Percentiles rank a stretch among this genome's conserved stretches.
These are phyloP conservation scores for Thielaviopsis cerberus DNA, from an alignment of 2,329 filamentous ascomycete genomes.

Conservation along the genomic window DNA sequence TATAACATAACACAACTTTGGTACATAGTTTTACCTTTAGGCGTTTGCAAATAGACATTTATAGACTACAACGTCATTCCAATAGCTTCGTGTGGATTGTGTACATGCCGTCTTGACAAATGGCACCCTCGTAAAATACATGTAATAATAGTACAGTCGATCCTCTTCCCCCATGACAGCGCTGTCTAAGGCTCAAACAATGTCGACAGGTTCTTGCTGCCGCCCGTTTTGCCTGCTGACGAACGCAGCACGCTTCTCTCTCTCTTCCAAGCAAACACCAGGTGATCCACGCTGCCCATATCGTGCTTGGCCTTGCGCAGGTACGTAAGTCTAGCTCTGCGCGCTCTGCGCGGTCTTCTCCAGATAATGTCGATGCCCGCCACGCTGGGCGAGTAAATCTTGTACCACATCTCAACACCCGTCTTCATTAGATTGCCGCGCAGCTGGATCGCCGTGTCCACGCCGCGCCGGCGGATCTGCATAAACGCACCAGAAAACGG, in stretches of 20 bases:
- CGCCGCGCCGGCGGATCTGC: slow-evolving; percentile 68
- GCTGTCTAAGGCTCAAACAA: slow-evolving; percentile 11
- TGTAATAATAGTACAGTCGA: slow-evolving; percentile 10
- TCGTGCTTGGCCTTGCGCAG: slow-evolving; percentile 80
- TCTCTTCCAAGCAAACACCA: slow-evolving; percentile 41
- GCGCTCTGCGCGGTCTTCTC: slow-evolving; percentile 63
- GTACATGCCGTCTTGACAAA: background rate
- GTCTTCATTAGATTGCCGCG: slow-evolving; percentile 72
- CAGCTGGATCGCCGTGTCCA: slow-evolving; percentile 75
- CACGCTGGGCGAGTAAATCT: slow-evolving; percentile 80
- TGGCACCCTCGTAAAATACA: slow-evolving; percentile 9
- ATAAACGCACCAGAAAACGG: slow-evolving; percentile 80
- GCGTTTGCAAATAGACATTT: too few species aligned
- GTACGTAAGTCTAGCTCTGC: slow-evolving; percentile 75
- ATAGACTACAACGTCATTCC: too few species aligned
- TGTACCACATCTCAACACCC: slow-evolving; percentile 93
- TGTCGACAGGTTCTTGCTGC: slow-evolving; percentile 12
- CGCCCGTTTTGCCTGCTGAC: slow-evolving; percentile 9
- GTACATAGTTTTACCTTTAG: too few species aligned
- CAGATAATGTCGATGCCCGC: slow-evolving; percentile 87
- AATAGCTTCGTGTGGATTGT: background rate
- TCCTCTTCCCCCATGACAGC: too few species aligned
- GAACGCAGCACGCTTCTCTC: slow-evolving; percentile 23
- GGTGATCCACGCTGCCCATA: slow-evolving; percentile 64
- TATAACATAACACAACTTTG: too few species aligned